phyloP scores from a whole-genome alignment of 2,329 filamentous ascomycete genomes.

The Clonostachys byssicola region DNA sequence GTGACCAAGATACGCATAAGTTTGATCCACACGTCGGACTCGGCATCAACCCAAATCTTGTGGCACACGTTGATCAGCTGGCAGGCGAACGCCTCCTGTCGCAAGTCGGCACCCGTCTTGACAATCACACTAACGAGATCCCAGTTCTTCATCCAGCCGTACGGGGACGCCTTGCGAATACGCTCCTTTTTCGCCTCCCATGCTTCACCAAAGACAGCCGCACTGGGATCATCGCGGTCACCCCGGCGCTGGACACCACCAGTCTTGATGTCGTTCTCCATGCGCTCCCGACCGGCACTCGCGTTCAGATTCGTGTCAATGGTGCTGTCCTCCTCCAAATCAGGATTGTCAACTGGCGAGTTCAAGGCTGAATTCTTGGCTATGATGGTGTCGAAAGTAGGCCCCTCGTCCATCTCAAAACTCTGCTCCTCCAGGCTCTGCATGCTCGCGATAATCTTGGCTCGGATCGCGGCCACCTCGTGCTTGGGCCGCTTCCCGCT shows the following conservation, averaged over 20 bases:
- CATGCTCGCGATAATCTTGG: constrained; percentile 88
- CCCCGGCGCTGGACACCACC: constrained; percentile 77
- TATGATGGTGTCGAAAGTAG: constrained; percentile 81
- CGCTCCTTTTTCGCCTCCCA: constrained; percentile 83
- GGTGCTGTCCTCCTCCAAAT: constrained; percentile 51
- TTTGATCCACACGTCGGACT: constrained; percentile 81
- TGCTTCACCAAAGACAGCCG: constrained; percentile 81
- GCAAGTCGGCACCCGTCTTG: constrained; percentile 78
- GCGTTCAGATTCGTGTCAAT: constrained; percentile 54
- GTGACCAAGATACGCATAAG: constrained; percentile 84
- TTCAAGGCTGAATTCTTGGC: constrained; percentile 60
- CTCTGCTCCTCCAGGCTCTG: constrained; percentile 82
- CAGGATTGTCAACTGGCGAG: constrained; percentile 28
- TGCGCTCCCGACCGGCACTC: constrained; percentile 72
- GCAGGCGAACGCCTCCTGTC: constrained; percentile 83
- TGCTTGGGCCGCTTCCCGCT: constrained; percentile 74
- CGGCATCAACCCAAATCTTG: constrained; percentile 75
- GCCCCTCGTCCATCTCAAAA: constrained; percentile 68
- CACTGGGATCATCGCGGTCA: constrained; percentile 80
- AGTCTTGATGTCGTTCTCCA: constrained; percentile 88
- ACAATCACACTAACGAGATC: constrained; percentile 83
- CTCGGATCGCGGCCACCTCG: constrained; percentile 78
- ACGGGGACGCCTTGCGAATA: constrained; percentile 77
- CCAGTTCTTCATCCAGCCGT: constrained; percentile 89
- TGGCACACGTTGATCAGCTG: constrained; percentile 79